Evolutionary conservation across 257 asterid species (phyloP).

Genomic region (Knoxia roxburghii): DNA sequence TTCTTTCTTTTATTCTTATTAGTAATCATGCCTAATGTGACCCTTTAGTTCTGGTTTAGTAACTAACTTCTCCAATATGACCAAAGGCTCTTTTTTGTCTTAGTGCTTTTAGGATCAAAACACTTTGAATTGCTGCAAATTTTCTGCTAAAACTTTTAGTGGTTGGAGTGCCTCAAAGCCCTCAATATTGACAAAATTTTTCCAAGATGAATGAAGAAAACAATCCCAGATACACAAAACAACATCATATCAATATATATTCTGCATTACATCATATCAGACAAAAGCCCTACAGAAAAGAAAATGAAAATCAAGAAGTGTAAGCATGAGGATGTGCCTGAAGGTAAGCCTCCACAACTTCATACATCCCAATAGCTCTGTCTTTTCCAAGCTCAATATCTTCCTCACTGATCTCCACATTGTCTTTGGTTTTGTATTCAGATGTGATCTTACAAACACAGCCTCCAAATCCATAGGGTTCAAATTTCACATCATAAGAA

Average conservation of each 20-base stretch:
- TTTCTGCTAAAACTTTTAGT: not conserved
- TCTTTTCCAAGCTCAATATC: slow-evolving; percentile 28
- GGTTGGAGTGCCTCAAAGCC: not conserved
- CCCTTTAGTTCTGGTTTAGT: too few relatives aligned
- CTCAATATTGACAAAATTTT: not conserved
- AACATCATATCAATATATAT: not conserved
- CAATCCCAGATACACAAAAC: not conserved
- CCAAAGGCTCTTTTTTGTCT: too few relatives aligned
- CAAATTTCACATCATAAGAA: slow-evolving; percentile 45
- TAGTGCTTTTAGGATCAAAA: too few relatives aligned
- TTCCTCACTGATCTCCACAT: slow-evolving; percentile 29
- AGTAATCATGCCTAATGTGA: too few relatives aligned
- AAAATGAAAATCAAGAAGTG: not conserved
- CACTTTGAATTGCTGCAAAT: too few relatives aligned
- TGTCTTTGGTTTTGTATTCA: slow-evolving; percentile 17
- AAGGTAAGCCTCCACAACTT: slow-evolving; percentile 41
- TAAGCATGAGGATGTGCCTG: slow-evolving; percentile 34
- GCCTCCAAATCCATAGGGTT: slow-evolving; percentile 43
- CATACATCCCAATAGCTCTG: slow-evolving; percentile 32
- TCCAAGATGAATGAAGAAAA: not conserved
- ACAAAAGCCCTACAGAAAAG: too few relatives aligned
- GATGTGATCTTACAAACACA: slow-evolving; percentile 36
- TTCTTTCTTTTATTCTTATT: too few relatives aligned
- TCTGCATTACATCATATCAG: not conserved
- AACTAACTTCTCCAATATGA: too few relatives aligned